phyloP scores from a whole-genome alignment of 768 basidiomycete species.

The Mycena crocata region DNA sequence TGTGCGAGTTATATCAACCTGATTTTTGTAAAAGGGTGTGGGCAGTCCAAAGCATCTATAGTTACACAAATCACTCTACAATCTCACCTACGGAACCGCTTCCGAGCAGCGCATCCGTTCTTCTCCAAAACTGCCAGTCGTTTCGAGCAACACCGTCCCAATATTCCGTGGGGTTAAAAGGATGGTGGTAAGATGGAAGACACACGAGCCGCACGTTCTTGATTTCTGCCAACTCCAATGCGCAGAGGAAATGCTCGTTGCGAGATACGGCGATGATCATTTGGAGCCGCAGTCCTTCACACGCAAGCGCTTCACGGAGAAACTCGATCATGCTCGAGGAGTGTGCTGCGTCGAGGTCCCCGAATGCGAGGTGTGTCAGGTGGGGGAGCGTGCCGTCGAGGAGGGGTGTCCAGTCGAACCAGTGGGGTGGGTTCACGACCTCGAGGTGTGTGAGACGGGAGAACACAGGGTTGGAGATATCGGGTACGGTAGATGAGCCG shows the following conservation, averaged over 20 bases:
- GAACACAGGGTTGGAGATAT: constrained; percentile 26
- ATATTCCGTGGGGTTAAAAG: constrained; percentile 35
- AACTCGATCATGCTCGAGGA: constrained; percentile 35
- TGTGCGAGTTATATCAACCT: too few relatives aligned
- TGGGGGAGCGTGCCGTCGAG: constrained; percentile 36
- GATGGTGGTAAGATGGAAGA: constrained; percentile 40
- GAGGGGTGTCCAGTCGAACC: constrained; percentile 43
- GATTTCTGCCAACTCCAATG: constrained; percentile 31
- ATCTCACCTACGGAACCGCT: too few relatives aligned
- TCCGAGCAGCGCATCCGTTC: too few relatives aligned
- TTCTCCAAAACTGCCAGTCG: constrained; percentile 45
- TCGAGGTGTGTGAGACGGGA: constrained; percentile 33
- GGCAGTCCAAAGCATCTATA: too few relatives aligned
- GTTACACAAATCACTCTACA: too few relatives aligned
- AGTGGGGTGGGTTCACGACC: constrained; percentile 36
- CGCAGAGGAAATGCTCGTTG: constrained; percentile 33
- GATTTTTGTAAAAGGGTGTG: too few relatives aligned
- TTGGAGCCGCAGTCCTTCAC: constrained; percentile 32
- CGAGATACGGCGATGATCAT: constrained; percentile 42
- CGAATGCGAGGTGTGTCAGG: constrained; percentile 48
- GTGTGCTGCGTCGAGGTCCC: constrained; percentile 35
- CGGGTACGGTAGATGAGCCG: not conserved
- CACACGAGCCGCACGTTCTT: constrained; percentile 42
- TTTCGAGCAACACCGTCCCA: constrained; percentile 41
- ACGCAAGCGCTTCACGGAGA: constrained; percentile 35